phyloP scores from a whole-genome alignment of 1,284 basidiomycete species.

The Marasmius tenuissimus region DNA sequence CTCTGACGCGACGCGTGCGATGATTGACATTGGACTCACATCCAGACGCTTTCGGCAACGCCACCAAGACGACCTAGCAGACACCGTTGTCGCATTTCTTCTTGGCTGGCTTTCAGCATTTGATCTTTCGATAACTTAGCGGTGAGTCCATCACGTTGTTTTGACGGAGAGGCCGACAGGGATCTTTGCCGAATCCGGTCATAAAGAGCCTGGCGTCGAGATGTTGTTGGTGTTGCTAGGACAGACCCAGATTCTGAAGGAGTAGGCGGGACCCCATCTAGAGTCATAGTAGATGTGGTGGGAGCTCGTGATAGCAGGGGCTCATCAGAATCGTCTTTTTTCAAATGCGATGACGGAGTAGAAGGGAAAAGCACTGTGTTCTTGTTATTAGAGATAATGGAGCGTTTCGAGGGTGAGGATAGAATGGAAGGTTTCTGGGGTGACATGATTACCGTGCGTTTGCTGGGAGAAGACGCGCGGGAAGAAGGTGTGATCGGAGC shows the following conservation, averaged over 20 bases:
- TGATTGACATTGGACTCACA: conserved; percentile 45
- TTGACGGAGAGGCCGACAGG: conserved; percentile 56
- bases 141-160: conserved; percentile 33
- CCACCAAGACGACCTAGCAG: conserved; percentile 73
- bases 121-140: conserved; percentile 60
- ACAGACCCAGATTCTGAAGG: conserved; percentile 55
- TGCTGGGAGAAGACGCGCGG: conserved; percentile 37
- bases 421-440: neutral
- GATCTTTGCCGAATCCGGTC: conserved; percentile 76
- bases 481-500: conserved; percentile 48
- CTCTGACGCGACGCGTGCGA: conserved; percentile 3
- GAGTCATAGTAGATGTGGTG: conserved; percentile 35
- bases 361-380: conserved; percentile 41
- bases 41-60: conserved; percentile 85
- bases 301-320: conserved; percentile 48
- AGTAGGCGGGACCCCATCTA: conserved; percentile 34
- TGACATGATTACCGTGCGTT: conserved; percentile 33
- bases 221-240: conserved; percentile 67
- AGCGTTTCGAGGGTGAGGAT: conserved; percentile 41
- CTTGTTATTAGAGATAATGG: conserved; percentile 20
- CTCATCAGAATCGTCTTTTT: conserved; percentile 25
- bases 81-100: conserved; percentile 72
- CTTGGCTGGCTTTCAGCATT: conserved; percentile 68
- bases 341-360: conserved; percentile 47
- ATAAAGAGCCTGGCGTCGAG: conserved; percentile 73